Percentiles rank a stretch among this genome's conserved stretches.
phyloP scores from a whole-genome alignment of 1,139 yeast genomes.

The Yamadazyma kanchanaburiensis region DNA sequence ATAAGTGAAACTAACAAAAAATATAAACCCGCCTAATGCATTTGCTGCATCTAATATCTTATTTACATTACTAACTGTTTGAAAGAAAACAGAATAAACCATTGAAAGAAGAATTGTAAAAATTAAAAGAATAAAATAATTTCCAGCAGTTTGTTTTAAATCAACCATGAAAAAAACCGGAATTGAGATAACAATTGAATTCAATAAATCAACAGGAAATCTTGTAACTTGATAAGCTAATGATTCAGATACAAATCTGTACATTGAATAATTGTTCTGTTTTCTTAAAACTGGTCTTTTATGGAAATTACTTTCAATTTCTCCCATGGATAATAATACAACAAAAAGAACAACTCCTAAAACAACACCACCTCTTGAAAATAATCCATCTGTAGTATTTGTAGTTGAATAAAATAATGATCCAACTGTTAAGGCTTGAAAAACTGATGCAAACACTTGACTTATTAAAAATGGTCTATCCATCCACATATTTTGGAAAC shows the following conservation, averaged over 20 bases:
- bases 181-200: constrained; percentile 34
- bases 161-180: constrained; percentile 51
- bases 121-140: constrained; percentile 49
- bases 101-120: constrained; percentile 32
- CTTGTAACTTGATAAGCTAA: constrained; percentile 44
- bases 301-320: constrained; percentile 45
- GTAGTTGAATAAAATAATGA: constrained; percentile 50
- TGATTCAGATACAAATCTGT: constrained; percentile 60
- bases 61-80: constrained; percentile 47
- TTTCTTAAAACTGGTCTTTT: constrained; percentile 53
- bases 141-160: constrained; percentile 49
- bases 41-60: constrained; percentile 48
- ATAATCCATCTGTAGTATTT: constrained; percentile 40
- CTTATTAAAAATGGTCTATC: constrained; percentile 49
- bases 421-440: constrained; percentile 53
- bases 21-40: constrained; percentile 48
- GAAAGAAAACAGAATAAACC: constrained; percentile 42
- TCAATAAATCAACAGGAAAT: constrained; percentile 40
- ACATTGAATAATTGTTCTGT: constrained; percentile 54
- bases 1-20: constrained; percentile 45
- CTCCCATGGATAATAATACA: constrained; percentile 55
- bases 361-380: constrained; percentile 56
- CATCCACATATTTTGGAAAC: constrained; percentile 49
- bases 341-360: constrained; percentile 53
- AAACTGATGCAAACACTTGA: constrained; percentile 41